phyloP scores from a whole-genome alignment of 495 filamentous ascomycete species.

The Venustampulla echinocandica region DNA sequence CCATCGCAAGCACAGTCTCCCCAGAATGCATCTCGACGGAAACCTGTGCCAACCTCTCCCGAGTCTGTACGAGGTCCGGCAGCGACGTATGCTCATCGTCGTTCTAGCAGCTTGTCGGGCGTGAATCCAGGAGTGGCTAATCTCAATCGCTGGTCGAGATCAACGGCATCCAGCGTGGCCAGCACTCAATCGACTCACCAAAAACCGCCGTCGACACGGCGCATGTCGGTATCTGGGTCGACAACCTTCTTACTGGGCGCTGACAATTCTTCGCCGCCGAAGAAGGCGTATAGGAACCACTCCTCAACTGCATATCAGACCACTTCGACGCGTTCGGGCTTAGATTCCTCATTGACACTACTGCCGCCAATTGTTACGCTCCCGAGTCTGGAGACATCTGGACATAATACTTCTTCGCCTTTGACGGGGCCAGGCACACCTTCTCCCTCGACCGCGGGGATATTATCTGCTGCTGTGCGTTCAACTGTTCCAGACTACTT shows the following conservation, averaged over 20 bases:
- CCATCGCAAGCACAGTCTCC: neutral
- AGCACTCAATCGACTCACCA: neutral
- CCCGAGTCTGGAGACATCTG: constrained; percentile 16
- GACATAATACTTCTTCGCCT: constrained; percentile 14
- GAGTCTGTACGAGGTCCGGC: neutral
- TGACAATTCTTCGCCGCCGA: neutral
- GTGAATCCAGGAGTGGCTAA: neutral
- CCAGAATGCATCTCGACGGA: neutral
- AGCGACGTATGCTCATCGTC: neutral
- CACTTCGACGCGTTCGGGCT: neutral
- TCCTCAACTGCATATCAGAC: neutral
- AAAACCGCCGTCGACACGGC: neutral
- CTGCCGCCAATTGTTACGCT: constrained; percentile 20
- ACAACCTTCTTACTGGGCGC: neutral
- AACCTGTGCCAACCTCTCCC: neutral
- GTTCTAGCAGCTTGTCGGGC: neutral
- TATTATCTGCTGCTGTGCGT: constrained; percentile 27
- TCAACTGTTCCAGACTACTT: constrained; percentile 28
- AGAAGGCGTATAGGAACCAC: neutral
- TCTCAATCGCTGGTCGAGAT: constrained; percentile 3
- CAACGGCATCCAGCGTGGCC: neutral
- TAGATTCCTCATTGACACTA: neutral
- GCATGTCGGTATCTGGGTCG: neutral
- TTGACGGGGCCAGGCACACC: constrained; percentile 15
- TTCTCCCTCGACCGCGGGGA: constrained; percentile 29